Base-by-base conservation (phyloP, 1,284 basidiomycete species). In the Schizopora paradoxa region DNA sequence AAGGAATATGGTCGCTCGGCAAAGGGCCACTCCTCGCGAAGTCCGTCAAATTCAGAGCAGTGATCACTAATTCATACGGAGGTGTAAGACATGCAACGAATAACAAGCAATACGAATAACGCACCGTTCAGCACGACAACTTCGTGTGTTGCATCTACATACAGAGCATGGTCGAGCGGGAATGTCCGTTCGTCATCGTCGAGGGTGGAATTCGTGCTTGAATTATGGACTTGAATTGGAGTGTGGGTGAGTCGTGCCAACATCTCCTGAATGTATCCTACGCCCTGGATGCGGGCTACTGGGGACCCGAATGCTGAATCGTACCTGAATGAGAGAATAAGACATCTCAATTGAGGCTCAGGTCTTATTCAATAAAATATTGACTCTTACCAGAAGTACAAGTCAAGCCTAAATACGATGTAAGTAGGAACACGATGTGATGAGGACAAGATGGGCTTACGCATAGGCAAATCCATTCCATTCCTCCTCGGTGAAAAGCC, bases 391-490 rank as follows among this genome's bases (percentile, higher is more conserved):
- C 76, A 79, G 63, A 77, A 77, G 42, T 55, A 58, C 6, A 80
- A 62, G 54, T 80, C 77, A 31, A 75, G 59, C 0, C 75, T 53
- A 21, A 6, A 29, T 14, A 47, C 3, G 11, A n/a, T 18, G 25
- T 22, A 23, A 19, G n/a, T 14, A 28, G 19, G 11, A 19, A 47
- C 10, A 32, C 21, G 13, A 11, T 38, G 23, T 6, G 28, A 16
- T 22, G 21, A 40, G 19, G 4, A 26, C n/a, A 26, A 54, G 19
- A 37, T 31, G 23, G 36, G 70, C 82, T 51, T 56, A 86, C 78
- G 80, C 70, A 51, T 93, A 94, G 61, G 91, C 78, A 61, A 90
- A 94, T 8, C 88, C 90, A 55, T 85, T 76, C 84, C 91, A 93
- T 62, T 96, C 92, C 36, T 90, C 82, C 58, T 86, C 72, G 0